Evolutionary conservation across 257 asterid genomes (phyloP), one percentile per base, ranked within the genome.

Genomic region (Jasminum sambac): DNA sequence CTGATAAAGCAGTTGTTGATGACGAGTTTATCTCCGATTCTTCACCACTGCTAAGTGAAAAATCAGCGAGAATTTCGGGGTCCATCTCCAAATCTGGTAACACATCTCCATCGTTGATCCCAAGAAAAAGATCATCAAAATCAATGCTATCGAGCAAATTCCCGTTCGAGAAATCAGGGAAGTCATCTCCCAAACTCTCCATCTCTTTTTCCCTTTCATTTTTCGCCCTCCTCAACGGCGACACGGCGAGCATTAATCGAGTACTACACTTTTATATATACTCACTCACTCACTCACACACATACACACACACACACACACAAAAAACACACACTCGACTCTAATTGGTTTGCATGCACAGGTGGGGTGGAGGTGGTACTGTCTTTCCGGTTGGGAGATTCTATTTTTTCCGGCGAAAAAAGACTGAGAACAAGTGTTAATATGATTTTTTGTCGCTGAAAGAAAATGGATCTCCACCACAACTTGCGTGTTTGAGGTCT

Each of bases 51-150:
- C 74, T 80, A 14, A 77, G 78, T 1, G 96, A 89, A 66, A 84
- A 84, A 3, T 89, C 96, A n/a, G 89, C 90, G 5, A 87, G 78
- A 13, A 84, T 80, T 36, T 88, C 91, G 0, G 87, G 77, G 79
- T 92, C 96, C 96, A 90, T 90, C 58, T 90, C 96, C 88, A 92
- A 72, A 83, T 92, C 97, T 1, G 92, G 93, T 63, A 88, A 61
- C 61, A 77, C 69, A 57, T 81, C 94, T 17, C 83, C 96, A 44
- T 85, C 92, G 73, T 71, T 78, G 72, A 91, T 86, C n/a, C 90
- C 94, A 6, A 80, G 82, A 66, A 92, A 88, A 0, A 92, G 78
- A 52, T 92, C 96, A 48, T 87, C 98, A 50, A 90, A 92, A 76
- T 90, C 96, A 73, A 92, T 88, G 77, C 88, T 84, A 67, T 88